Evolutionary conservation across 2,329 filamentous ascomycete genomes (phyloP), one percentile per base, ranked within the genome.

Genomic region (Mariannaea elegans): DNA sequence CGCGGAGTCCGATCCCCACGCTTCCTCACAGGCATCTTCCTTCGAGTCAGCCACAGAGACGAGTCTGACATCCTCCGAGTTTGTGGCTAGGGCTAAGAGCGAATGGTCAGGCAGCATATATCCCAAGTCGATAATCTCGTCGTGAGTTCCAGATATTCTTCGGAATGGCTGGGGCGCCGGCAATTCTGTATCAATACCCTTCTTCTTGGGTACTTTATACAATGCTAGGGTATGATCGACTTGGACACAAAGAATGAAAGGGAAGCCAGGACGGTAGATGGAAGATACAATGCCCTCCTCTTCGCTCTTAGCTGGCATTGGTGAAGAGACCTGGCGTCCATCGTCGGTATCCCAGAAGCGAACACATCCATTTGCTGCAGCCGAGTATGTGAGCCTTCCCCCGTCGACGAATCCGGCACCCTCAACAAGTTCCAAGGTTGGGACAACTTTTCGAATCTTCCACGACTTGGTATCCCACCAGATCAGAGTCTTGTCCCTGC

Each of bases 71-170:
- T 97, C 94, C 77, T 99, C 95, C 0, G 94, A 92, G 75, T 99
- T 99, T 2, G 94, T 98, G 7, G 94, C 95, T 23, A 99, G 81
- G 6, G 95, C 96, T 62, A 99, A 83, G 50, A 96, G 79, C 3
- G 92, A 94, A 57, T 87, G 87, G 69, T 97, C 90, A 0, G 89
- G 87, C 2, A 95, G 87, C 54, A 98, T 82, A 71, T 95, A 97
- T 27, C 90, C 91, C 31, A 99, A 80, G 73, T 99, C 96, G 67
- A 99, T 97, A 51, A 99, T 93, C 75, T 99, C 95, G 74, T 99
- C 96, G 75, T 98, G 93, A 7, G 95, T 97, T 52, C 95, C 96
- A 4, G 94, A 97, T 66, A 99, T 96, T 42, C 93, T 87, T 66
- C 91, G 87, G 42, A 91, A 84, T 1, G 78, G 91, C 72, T 77